Evolutionary conservation across 1,284 basidiomycete genomes (phyloP).

Genomic region (Apiotrichum mycotoxinovorans): DNA sequence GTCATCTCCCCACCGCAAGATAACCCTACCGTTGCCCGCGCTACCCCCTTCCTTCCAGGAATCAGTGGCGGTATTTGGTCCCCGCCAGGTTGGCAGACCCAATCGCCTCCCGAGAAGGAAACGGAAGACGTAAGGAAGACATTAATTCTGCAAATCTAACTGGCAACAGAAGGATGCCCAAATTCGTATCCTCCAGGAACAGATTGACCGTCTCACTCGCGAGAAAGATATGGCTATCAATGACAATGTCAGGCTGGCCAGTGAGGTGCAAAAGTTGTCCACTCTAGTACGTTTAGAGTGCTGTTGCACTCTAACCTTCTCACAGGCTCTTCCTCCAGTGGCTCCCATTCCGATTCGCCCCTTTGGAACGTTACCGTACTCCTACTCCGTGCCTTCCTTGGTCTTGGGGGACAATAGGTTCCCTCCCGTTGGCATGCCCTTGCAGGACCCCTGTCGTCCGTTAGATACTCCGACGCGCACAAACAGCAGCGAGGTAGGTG

Average conservation of each 20-base stretch:
- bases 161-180: conserved; percentile 13
- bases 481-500: background rate
- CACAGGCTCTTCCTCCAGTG: background rate
- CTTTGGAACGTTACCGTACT: background rate
- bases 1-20: background rate
- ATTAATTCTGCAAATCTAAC: background rate
- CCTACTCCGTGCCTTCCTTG: background rate
- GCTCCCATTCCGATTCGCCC: background rate
- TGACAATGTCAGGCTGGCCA: conserved; percentile 13
- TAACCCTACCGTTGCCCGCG: conserved; percentile 1
- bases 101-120: background rate
- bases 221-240: conserved; percentile 29
- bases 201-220: conserved; percentile 25
- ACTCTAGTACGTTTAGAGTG: conserved; percentile 2
- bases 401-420: background rate
- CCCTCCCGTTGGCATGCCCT: background rate
- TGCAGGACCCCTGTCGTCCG: background rate
- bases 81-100: background rate
- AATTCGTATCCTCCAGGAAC: conserved; percentile 14
- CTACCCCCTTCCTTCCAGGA: conserved; percentile 20
- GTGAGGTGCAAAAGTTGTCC: conserved; percentile 18
- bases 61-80: conserved; percentile 21
- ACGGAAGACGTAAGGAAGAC: background rate
- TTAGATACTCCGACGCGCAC: background rate
- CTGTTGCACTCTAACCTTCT: conserved; percentile 2